Evolutionary conservation across 1,139 yeast species (phyloP).

Genomic region (Eremothecium cymbalariae): DNA sequence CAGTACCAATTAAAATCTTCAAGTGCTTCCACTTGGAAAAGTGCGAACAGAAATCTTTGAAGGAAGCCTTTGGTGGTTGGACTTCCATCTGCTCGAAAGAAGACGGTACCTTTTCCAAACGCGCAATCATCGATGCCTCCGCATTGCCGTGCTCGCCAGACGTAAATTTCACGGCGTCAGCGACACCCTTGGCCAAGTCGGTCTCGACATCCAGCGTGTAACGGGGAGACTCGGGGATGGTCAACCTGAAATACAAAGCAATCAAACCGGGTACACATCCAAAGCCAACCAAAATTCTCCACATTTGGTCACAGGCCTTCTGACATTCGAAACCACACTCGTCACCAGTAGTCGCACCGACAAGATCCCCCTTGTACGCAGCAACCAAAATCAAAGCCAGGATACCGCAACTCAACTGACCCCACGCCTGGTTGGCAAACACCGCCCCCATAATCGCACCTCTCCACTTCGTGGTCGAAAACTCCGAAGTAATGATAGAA

Average conservation of each 20-base stretch:
- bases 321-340: constrained; percentile 58
- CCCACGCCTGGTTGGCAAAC: constrained; percentile 89
- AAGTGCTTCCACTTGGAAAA: constrained; percentile 86
- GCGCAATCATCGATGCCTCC: constrained; percentile 35
- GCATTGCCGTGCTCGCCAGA: constrained; percentile 43
- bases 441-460: constrained; percentile 95
- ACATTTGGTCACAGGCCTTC: constrained; percentile 82
- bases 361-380: constrained; percentile 57
- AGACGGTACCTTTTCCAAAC: constrained; percentile 37
- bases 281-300: constrained; percentile 83
- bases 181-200: constrained; percentile 58
- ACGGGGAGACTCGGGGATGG: constrained; percentile 92
- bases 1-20: constrained; percentile 82
- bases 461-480: constrained; percentile 88
- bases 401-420: constrained; percentile 80
- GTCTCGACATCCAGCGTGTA: constrained; percentile 66
- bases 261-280: constrained; percentile 82
- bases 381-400: constrained; percentile 66
- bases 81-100: constrained; percentile 34
- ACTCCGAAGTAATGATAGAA: constrained; percentile 83
- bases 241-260: constrained; percentile 82
- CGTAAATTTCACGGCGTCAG: constrained; percentile 43
- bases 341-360: constrained; percentile 41
- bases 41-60: constrained; percentile 54
- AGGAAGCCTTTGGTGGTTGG: constrained; percentile 42